Percentiles rank a stretch among this genome's conserved stretches.
Conservation (phyloP, 2,329 filamentous ascomycete genomes). For the Aspergillus clavatus region DNA sequence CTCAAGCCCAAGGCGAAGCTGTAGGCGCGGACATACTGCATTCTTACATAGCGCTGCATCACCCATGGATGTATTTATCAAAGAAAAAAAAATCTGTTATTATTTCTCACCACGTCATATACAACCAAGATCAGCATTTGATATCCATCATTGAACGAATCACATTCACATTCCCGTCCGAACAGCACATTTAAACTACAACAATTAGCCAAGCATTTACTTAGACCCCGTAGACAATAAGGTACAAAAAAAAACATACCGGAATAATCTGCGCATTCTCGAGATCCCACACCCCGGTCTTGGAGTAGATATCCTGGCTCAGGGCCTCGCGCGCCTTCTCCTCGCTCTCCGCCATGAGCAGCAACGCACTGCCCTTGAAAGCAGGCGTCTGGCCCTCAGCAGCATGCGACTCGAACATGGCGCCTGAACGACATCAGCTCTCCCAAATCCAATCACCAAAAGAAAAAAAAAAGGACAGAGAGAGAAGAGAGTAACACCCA, state of each 20-base stretch:
- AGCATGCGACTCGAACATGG: slow-evolving; percentile 62
- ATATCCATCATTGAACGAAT: slow-evolving; percentile 47
- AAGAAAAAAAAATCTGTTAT: too few relatives aligned
- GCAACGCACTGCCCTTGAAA: slow-evolving; percentile 69
- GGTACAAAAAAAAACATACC: slow-evolving; percentile 20
- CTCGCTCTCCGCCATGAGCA: slow-evolving; percentile 61
- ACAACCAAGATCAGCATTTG: too few relatives aligned
- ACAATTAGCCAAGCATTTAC: not conserved
- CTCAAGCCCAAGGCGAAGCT: slow-evolving; percentile 52
- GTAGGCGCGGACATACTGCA: slow-evolving; percentile 25
- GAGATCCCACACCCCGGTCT: slow-evolving; percentile 73
- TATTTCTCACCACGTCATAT: not conserved
- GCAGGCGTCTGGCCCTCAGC: slow-evolving; percentile 57
- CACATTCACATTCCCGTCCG: not conserved
- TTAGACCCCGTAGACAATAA: not conserved
- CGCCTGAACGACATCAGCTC: slow-evolving; percentile 46
- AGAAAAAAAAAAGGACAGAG: slow-evolving; percentile 1
- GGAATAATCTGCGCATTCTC: slow-evolving; percentile 52
- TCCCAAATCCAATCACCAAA: not conserved
- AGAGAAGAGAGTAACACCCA: too few relatives aligned
- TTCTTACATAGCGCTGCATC: not conserved
- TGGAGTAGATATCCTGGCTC: slow-evolving; percentile 67
- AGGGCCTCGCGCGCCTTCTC: slow-evolving; percentile 66
- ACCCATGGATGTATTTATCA: too few relatives aligned
- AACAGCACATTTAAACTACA: not conserved